Base-by-base conservation (phyloP, 1,284 basidiomycete genomes). In the Irpex sp. region DNA sequence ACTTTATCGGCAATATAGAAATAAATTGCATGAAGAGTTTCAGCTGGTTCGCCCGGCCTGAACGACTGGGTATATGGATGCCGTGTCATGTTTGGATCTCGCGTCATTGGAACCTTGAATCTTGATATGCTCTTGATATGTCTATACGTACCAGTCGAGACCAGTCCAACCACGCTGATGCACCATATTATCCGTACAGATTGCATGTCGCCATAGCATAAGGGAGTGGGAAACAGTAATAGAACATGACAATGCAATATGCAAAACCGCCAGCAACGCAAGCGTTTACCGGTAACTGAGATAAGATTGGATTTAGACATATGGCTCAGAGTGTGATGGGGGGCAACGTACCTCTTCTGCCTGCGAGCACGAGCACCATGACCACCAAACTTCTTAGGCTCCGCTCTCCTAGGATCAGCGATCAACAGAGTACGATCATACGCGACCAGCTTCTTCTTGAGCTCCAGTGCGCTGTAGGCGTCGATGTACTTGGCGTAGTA, bases 401-500 rank as follows among this genome's bases (percentile, higher is more conserved):
- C 97, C 91, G 93, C 94, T 83, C 96, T 92, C 81, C 96, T 91
- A 73, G 97, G 97, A 83, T 99, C 97, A 70, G 97, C 96, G 73
- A 99, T 97, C 76, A 99, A 83, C 67, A 98, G 84, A 62, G 93
- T 91, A 75, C 97, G 86, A 85, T 98, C 96, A 79, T 98, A 98
- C 31, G 94, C 88, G 66, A 97, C 92, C 70, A 97, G 82, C 78
- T 93, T 93, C 87, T 97, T 97, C 88, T 97, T 97, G 79, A 98
- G 79, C 81, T 96, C 95, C 79, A 98, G 87, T 34, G 97, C 95
- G 72, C 93, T 97, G 78, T 91, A 96, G 69, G 97, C 97, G 77
- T 99, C 97, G 79, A 96, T 87, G 86, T 98, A 97, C 84, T 99
- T 99, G 82, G 96, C 93, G 79, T 97, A 97, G 87, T 96, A 98